Conservation (phyloP, 2,329 filamentous ascomycete species). For the Trichoderma hamatum region DNA sequence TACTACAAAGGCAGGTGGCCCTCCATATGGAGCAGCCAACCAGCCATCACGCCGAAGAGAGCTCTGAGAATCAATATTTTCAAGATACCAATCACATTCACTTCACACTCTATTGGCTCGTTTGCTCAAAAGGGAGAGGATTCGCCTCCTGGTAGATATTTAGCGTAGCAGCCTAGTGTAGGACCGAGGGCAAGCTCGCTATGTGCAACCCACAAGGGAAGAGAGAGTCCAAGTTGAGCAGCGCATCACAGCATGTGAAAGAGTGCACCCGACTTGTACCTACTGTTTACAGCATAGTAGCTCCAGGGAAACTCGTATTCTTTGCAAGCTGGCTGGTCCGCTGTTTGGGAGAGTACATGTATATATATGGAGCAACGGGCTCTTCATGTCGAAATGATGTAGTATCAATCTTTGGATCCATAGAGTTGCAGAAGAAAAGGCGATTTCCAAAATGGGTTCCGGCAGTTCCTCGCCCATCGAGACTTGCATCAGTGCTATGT, state of each 20-base stretch:
- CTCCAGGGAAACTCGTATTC: not conserved
- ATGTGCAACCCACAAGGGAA: not conserved
- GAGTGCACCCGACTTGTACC: not conserved
- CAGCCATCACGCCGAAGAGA: not conserved
- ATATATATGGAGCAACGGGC: not conserved
- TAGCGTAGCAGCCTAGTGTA: not conserved
- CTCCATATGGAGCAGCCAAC: not conserved
- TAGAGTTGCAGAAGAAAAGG: not conserved
- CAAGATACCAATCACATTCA: not conserved
- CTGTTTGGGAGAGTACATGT: not conserved
- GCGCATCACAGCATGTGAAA: not conserved
- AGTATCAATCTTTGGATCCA: not conserved
- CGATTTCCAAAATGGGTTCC: constrained; percentile 9
- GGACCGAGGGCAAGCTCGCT: not conserved
- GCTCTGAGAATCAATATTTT: not conserved
- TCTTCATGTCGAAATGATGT: not conserved
- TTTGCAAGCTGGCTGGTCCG: not conserved
- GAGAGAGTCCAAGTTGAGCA: not conserved
- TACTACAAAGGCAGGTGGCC: not conserved
- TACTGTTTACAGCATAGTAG: not conserved
- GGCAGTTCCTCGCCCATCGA: constrained; percentile 45
- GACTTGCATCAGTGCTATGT: constrained; percentile 52
- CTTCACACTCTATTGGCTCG: not conserved
- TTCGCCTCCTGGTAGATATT: not conserved
- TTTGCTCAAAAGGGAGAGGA: not conserved